phyloP scores from a whole-genome alignment of 1,139 yeast genomes.

The Taphrina populina region DNA sequence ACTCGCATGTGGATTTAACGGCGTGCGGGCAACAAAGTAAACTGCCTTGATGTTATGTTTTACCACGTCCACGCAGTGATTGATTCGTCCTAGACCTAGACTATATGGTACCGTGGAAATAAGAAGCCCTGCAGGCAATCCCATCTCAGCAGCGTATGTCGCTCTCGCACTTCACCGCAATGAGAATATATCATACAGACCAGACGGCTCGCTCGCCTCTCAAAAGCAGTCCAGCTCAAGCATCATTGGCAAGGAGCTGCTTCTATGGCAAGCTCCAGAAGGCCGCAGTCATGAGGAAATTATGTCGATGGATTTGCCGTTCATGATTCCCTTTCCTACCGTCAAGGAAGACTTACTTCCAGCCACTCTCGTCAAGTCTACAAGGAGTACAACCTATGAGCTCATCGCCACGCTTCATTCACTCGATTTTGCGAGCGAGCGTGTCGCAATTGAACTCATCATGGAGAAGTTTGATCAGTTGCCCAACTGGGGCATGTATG shows the following conservation, averaged over 20 bases:
- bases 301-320: conserved; percentile 26
- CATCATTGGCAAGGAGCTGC: conserved; percentile 29
- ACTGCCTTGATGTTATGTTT: no score
- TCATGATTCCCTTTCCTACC: conserved; percentile 24
- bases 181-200: conserved; percentile 23
- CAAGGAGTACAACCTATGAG: conserved; percentile 31
- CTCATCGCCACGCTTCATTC: conserved; percentile 33
- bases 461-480: conserved; percentile 28
- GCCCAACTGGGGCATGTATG: conserved; percentile 33
- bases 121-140: conserved; percentile 23
- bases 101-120: conserved; percentile 26
- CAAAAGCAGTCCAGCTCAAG: conserved; percentile 25
- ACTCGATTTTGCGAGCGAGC: neutral
- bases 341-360: conserved; percentile 12
- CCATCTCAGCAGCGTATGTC: conserved; percentile 19
- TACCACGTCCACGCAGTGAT: no score
- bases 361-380: conserved; percentile 15
- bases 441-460: conserved; percentile 28
- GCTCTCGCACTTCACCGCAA: conserved; percentile 22
- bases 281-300: conserved; percentile 24
- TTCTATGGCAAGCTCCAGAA: conserved; percentile 27
- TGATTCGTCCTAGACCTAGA: conserved; percentile 13
- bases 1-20: conserved; percentile 30
- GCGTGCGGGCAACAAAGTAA: conserved; percentile 29
- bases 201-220: conserved; percentile 11